Conservation (phyloP, 257 asterid species). For the Hygrophila difformis region DNA sequence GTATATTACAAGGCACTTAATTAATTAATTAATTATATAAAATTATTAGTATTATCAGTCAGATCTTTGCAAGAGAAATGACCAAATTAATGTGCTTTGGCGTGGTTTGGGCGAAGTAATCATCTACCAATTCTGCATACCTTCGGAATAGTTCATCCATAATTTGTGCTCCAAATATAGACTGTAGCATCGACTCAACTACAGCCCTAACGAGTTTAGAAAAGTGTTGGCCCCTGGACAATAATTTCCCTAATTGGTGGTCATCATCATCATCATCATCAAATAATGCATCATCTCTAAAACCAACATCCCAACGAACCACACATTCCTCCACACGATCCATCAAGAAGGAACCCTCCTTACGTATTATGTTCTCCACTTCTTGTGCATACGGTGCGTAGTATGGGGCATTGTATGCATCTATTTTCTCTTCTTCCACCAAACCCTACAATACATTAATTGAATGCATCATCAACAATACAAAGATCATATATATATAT, state of each 20-base stretch:
- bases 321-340: neutral
- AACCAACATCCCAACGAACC: constrained; percentile 1
- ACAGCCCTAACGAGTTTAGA: neutral
- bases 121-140: neutral
- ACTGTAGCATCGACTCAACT: neutral
- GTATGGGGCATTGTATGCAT: neutral
- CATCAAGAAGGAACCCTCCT: neutral
- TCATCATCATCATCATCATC: too few relatives aligned
- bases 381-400: neutral
- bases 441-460: neutral
- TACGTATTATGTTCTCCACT: neutral
- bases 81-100: neutral
- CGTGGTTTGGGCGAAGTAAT: neutral
- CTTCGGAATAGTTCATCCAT: constrained; percentile 1
- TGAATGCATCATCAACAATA: too few relatives aligned
- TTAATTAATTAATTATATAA: too few relatives aligned
- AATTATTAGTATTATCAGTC: too few relatives aligned
- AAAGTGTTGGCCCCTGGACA: constrained; percentile 1
- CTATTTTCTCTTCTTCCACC: neutral
- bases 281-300: too few relatives aligned
- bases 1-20: too few relatives aligned
- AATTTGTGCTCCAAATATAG: neutral
- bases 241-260: neutral
- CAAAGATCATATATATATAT: too few relatives aligned
- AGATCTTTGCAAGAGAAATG: neutral